Conservation (phyloP, 192 early-diverging fungal genomes). For the Linnemannia zychae region DNA sequence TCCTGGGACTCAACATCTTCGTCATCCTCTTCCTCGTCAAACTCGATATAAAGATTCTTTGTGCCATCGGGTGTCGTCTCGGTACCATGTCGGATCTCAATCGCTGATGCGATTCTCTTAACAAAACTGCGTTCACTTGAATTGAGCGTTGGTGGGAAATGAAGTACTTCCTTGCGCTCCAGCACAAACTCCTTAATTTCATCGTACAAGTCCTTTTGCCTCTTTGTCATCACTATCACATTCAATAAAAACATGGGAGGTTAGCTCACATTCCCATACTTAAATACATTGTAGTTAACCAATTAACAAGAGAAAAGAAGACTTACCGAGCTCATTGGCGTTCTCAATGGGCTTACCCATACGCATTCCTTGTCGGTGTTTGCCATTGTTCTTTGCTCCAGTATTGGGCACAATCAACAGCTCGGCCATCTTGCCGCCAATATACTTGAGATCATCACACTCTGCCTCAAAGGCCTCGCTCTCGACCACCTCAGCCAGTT, state of each 20-base stretch:
- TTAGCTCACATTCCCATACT: neutral
- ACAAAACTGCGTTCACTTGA: slow-evolving; percentile 67
- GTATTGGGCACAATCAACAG: slow-evolving; percentile 31
- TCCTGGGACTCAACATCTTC: slow-evolving; percentile 61
- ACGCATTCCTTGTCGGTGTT: slow-evolving; percentile 50
- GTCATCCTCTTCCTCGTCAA: slow-evolving; percentile 59
- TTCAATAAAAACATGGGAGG: neutral
- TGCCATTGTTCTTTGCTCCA: slow-evolving; percentile 35
- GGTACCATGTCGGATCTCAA: slow-evolving; percentile 58
- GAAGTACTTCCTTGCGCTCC: slow-evolving; percentile 52
- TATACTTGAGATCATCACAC: slow-evolving; percentile 58
- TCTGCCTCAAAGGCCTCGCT: slow-evolving; percentile 65
- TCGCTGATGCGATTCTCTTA: slow-evolving; percentile 56
- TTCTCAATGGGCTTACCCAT: slow-evolving; percentile 51
- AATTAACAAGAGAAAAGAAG: neutral
- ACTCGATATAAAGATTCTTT: slow-evolving; percentile 63
- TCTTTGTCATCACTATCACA: slow-evolving; percentile 60
- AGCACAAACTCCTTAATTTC: slow-evolving; percentile 65
- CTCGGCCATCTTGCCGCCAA: slow-evolving; percentile 63
- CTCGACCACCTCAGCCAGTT: slow-evolving; percentile 67
- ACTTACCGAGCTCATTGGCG: slow-evolving; percentile 41
- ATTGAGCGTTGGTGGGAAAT: slow-evolving; percentile 60
- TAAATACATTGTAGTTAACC: neutral
- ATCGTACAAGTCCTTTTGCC: slow-evolving; percentile 63
- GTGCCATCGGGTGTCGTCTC: slow-evolving; percentile 41